A percentile compares a stretch with the other conserved stretches of the same genome.
phyloP scores from a whole-genome alignment of 2,329 filamentous ascomycete species.

The Balansia obtecta region DNA sequence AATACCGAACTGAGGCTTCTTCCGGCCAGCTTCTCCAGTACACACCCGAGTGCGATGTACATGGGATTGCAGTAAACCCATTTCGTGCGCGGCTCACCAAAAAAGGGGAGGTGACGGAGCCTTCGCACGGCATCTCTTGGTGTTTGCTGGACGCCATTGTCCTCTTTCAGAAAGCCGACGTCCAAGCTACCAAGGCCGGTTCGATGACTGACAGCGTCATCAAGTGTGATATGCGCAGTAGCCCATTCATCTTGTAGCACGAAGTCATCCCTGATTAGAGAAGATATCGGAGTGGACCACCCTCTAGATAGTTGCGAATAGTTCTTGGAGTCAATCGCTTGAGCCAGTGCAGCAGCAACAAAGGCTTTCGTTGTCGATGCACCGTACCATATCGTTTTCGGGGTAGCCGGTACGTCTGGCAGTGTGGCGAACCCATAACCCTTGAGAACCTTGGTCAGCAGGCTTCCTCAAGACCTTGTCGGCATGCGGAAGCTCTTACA shows the following conservation, averaged over 20 bases:
- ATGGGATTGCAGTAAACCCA: conserved; percentile 41
- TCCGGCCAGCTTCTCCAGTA: conserved; percentile 29
- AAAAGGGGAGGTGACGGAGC: conserved; percentile 32
- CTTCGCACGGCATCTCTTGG: conserved; percentile 26
- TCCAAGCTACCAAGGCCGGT: conserved; percentile 36
- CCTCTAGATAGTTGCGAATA: conserved; percentile 18
- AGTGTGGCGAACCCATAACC: conserved; percentile 19
- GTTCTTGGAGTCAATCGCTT: conserved; percentile 33
- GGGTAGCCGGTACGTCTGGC: conserved; percentile 17
- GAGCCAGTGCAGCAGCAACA: conserved; percentile 36
- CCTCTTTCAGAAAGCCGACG: conserved; percentile 9
- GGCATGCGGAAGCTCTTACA: conserved; percentile 6
- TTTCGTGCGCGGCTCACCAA: conserved; percentile 28
- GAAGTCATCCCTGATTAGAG: conserved; percentile 38
- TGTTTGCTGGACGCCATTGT: conserved; percentile 19
- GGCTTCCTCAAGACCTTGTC: background rate
- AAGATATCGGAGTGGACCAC: conserved; percentile 34
- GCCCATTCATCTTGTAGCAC: conserved; percentile 31
- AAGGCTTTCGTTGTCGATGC: conserved; percentile 46
- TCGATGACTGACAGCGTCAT: conserved; percentile 41
- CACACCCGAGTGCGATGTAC: conserved; percentile 30
- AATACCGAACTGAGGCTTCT: conserved; percentile 27
- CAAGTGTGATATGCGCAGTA: conserved; percentile 36
- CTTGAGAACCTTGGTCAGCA: conserved; percentile 6
- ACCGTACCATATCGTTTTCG: conserved; percentile 39